These are phyloP conservation scores for Psidium guajava DNA, from an alignment of 345 rosid species.

Conservation along the genomic window DNA sequence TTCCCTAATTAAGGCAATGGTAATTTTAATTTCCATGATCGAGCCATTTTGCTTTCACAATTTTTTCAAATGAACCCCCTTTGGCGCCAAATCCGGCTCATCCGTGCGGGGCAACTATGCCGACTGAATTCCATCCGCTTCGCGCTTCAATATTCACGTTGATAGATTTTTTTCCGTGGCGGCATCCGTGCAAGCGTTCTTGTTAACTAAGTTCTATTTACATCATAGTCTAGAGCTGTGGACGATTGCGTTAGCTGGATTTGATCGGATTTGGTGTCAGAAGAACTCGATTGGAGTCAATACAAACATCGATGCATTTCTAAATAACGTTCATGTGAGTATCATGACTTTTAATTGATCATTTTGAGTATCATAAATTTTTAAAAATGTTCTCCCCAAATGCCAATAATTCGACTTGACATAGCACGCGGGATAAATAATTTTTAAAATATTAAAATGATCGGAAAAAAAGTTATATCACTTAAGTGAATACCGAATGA, in stretches of 20 bases:
- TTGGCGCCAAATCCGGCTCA: neutral
- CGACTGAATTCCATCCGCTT: accelerated
- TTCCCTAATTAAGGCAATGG: neutral
- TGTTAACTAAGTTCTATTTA: neutral
- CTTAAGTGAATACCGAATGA: too few species aligned
- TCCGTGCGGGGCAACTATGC: neutral
- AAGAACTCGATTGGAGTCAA: neutral
- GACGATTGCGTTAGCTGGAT: too few species aligned
- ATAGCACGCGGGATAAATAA: too few species aligned
- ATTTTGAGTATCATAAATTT: too few species aligned
- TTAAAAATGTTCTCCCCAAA: too few species aligned
- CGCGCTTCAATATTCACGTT: accelerated
- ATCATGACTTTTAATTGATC: too few species aligned
- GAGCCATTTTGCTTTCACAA: too few species aligned
- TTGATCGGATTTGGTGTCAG: neutral
- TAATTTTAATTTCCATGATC: neutral
- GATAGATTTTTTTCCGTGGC: accelerated
- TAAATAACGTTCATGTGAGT: too few species aligned
- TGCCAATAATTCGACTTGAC: too few species aligned
- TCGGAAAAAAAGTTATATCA: too few species aligned
- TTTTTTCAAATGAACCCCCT: neutral
- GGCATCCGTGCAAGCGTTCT: neutral
- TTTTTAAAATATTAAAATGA: too few species aligned
- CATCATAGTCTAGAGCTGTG: neutral
- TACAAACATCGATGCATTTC: neutral